Evolutionary conservation across 306 rosid genomes (phyloP).

Genomic region (Acmispon strigosus): DNA sequence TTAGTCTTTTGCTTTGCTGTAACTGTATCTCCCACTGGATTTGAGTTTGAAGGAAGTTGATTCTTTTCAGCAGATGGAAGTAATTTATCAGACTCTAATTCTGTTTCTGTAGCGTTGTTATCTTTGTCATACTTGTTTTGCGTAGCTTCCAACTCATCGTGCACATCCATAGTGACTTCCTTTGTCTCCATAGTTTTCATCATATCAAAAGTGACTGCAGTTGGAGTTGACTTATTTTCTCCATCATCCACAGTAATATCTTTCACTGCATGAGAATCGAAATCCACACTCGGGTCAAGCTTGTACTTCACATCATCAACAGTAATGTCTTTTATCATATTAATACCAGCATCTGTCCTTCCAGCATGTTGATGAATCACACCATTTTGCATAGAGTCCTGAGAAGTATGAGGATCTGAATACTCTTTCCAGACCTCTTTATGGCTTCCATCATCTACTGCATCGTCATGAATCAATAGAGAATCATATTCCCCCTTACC

Average conservation of each 20-base stretch:
- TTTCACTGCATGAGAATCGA: constrained; percentile 53
- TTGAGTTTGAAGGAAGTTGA: constrained; percentile 36
- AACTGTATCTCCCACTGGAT: constrained; percentile 34
- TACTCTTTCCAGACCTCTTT: constrained; percentile 70
- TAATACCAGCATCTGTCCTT: constrained; percentile 33
- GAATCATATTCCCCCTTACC: constrained; percentile 50
- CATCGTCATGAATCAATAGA: constrained; percentile 31
- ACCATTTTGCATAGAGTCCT: constrained; percentile 58
- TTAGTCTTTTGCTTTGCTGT: constrained; percentile 48
- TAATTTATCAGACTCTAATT: constrained; percentile 42
- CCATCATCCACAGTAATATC: constrained; percentile 83
- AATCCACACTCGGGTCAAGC: constrained; percentile 45
- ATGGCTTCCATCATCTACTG: constrained; percentile 34
- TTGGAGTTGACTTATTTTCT: constrained; percentile 40
- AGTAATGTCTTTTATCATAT: constrained; percentile 67
- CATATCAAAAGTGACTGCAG: constrained; percentile 30
- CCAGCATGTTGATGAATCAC: constrained; percentile 46
- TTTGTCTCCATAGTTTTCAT: constrained; percentile 30
- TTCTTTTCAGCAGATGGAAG: constrained; percentile 32
- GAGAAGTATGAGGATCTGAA: constrained; percentile 59
- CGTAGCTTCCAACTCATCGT: constrained; percentile 37
- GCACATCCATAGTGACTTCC: constrained; percentile 41
- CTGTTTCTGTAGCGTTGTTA: constrained; percentile 27
- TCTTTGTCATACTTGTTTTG: constrained; percentile 38
- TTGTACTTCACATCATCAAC: constrained; percentile 71